Conservation (phyloP, 129 eudicot species). For the Ambrosia trifida region DNA sequence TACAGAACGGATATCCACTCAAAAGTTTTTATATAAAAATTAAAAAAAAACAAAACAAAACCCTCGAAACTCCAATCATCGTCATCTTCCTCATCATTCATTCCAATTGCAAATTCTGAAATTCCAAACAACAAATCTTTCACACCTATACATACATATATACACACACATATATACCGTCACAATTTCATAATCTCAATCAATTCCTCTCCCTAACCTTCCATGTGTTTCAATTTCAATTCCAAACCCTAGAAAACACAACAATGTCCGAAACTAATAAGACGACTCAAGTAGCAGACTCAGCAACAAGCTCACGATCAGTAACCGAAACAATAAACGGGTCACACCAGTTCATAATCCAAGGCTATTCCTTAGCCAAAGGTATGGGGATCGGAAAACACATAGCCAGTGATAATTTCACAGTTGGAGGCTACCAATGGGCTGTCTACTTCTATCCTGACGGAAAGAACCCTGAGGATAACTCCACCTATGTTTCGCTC, state of each 20-base stretch:
- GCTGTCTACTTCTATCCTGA: constrained; percentile 84
- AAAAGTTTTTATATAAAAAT: too few relatives aligned
- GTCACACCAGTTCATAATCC: constrained; percentile 71
- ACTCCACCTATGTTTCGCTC: constrained; percentile 69
- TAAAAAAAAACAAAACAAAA: background rate
- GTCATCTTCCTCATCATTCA: background rate
- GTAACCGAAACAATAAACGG: constrained; percentile 82
- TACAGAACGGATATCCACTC: too few relatives aligned
- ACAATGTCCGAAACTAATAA: constrained; percentile 30
- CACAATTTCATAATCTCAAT: too few relatives aligned
- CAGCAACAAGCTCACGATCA: constrained; percentile 65
- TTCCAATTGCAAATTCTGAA: background rate
- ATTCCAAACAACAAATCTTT: background rate
- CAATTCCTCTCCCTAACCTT: background rate
- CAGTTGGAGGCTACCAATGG: constrained; percentile 81
- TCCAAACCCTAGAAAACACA: background rate
- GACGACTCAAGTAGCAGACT: constrained; percentile 16
- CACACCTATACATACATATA: background rate
- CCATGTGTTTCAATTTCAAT: constrained; percentile 12
- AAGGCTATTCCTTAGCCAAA: constrained; percentile 81
- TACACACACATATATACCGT: too few relatives aligned
- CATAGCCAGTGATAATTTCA: constrained; percentile 80
- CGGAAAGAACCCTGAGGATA: constrained; percentile 87
- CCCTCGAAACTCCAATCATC: background rate
- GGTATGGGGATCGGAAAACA: constrained; percentile 89